Percentiles rank a stretch among this genome's conserved stretches.
These are phyloP conservation scores for Boletus vinaceobasis DNA, from an alignment of 768 basidiomycete genomes.

Conservation along the genomic window DNA sequence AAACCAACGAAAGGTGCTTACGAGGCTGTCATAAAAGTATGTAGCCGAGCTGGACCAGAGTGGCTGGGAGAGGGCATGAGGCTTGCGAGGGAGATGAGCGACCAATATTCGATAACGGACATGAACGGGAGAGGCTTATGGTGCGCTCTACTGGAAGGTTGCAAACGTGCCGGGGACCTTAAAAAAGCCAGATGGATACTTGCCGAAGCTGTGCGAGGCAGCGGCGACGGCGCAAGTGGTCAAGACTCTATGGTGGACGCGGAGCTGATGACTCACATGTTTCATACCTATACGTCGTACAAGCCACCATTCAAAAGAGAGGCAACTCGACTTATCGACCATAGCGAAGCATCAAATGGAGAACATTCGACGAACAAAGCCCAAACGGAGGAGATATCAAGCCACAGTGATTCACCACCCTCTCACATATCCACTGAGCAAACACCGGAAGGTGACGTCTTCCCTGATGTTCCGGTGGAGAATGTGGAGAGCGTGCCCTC, in stretches of 20 bases:
- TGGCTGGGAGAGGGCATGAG: conserved; percentile 83
- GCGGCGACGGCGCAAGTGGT: conserved; percentile 15
- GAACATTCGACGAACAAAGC: conserved; percentile 5
- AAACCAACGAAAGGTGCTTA: conserved; percentile 68
- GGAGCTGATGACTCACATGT: conserved; percentile 75
- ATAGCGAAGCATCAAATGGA: background rate
- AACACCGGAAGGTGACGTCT: background rate
- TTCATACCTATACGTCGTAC: conserved; percentile 85
- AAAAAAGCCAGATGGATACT: conserved; percentile 84
- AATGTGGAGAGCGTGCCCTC: conserved; percentile 8
- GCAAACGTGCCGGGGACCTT: conserved; percentile 84
- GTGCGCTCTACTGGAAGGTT: conserved; percentile 82
- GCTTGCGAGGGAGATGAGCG: conserved; percentile 84
- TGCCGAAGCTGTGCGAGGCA: conserved; percentile 58
- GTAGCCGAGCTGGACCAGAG: conserved; percentile 61
- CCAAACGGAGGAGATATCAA: background rate
- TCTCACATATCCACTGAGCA: conserved; percentile 4
- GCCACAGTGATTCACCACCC: background rate
- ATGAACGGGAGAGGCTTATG: conserved; percentile 59
- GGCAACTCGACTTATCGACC: conserved; percentile 42
- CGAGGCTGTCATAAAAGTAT: conserved; percentile 78
- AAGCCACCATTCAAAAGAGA: conserved; percentile 61
- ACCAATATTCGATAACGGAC: conserved; percentile 45
- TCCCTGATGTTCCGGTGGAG: conserved; percentile 3
- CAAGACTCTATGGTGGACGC: conserved; percentile 48